A percentile compares a stretch with the other conserved stretches of the same genome.
These are phyloP conservation scores for Myochromella boudieri DNA, from an alignment of 768 basidiomycete species.

Conservation along the genomic window DNA sequence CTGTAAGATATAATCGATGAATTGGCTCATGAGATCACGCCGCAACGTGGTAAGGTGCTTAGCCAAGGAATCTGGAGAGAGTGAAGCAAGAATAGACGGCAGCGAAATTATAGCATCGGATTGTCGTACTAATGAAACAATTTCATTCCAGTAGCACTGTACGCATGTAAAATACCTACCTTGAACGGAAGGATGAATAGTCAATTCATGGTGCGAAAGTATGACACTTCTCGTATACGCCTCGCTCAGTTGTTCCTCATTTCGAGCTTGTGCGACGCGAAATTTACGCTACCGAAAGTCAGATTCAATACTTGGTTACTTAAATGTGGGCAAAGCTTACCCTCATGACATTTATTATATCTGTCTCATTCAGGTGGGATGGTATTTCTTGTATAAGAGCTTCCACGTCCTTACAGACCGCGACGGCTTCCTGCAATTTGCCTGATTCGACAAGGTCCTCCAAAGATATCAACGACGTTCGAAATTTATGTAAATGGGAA, in stretches of 20 bases:
- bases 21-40: constrained; percentile 60
- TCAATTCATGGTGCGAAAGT: constrained; percentile 48
- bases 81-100: constrained; percentile 54
- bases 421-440: constrained; percentile 62
- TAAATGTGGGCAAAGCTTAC: constrained; percentile 39
- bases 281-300: constrained; percentile 47
- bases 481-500: constrained; percentile 54
- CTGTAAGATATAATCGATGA: constrained; percentile 57
- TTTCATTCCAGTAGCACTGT: not conserved
- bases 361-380: constrained; percentile 46
- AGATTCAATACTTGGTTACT: constrained; percentile 2
- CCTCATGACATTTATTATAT: constrained; percentile 56
- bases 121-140: constrained; percentile 49
- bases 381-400: constrained; percentile 48
- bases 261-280: constrained; percentile 51
- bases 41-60: constrained; percentile 60
- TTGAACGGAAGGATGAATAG: constrained; percentile 51
- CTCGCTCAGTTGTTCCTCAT: constrained; percentile 72
- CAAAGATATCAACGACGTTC: constrained; percentile 43
- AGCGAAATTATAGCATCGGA: constrained; percentile 52
- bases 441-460: constrained; percentile 51
- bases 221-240: constrained; percentile 62
- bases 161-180: constrained; percentile 23
- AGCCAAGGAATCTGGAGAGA: constrained; percentile 54
- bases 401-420: constrained; percentile 41